Percentiles rank a stretch among this genome's conserved stretches.
These are phyloP conservation scores for Malassezia psittaci DNA, from an alignment of 1,284 basidiomycete species.

Conservation along the genomic window DNA sequence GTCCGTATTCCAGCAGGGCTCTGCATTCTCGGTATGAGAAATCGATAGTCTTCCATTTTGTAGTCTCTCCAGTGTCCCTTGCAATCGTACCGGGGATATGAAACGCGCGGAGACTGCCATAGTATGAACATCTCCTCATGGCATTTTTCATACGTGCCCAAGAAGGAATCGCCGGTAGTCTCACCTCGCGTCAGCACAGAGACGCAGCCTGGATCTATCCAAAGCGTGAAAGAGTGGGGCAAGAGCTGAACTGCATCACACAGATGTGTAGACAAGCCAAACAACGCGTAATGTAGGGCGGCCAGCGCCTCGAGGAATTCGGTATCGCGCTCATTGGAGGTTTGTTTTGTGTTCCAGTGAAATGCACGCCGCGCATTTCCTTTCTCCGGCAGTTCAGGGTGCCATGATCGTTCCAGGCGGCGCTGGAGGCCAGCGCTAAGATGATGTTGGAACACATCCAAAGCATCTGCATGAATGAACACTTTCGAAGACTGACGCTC, in stretches of 20 bases:
- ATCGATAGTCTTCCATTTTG: too few species aligned
- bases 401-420: background rate
- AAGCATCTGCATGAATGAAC: background rate
- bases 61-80: too few species aligned
- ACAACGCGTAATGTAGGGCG: background rate
- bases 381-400: background rate
- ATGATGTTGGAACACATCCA: background rate
- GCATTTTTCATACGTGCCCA: too few species aligned
- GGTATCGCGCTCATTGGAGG: background rate
- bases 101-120: background rate
- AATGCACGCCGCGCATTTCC: background rate
- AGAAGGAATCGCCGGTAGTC: too few species aligned
- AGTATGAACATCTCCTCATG: background rate
- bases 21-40: too few species aligned
- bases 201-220: constrained; percentile 2
- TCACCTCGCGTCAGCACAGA: background rate
- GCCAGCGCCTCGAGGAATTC: background rate
- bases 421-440: background rate
- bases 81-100: too few species aligned
- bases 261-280: background rate
- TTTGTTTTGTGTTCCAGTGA: background rate
- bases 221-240: background rate
- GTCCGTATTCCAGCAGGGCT: too few species aligned
- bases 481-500: background rate
- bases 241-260: background rate